Evolutionary conservation across 495 filamentous ascomycete genomes (phyloP).

Genomic region (Geoglossum glabrum): DNA sequence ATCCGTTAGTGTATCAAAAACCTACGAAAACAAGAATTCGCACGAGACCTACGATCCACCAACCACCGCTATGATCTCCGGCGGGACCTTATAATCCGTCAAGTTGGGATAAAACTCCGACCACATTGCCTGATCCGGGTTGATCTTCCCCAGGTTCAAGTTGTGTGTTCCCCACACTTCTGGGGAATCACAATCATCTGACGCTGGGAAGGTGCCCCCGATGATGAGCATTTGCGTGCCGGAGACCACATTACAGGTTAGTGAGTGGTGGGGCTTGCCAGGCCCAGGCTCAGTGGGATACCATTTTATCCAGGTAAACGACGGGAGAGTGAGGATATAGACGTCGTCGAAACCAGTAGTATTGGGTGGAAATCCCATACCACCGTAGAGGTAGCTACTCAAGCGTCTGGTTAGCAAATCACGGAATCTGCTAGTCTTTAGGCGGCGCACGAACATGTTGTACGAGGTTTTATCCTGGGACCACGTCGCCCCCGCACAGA

Average conservation of each 20-base stretch:
- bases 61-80: slow-evolving; percentile 20
- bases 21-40: not conserved
- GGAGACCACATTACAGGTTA: slow-evolving; percentile 31
- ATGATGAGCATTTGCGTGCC: slow-evolving; percentile 25
- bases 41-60: slow-evolving; percentile 23
- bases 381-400: slow-evolving; percentile 31
- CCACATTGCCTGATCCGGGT: slow-evolving; percentile 19
- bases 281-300: slow-evolving; percentile 17
- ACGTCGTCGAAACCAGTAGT: slow-evolving; percentile 31
- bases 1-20: not conserved
- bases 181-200: slow-evolving; percentile 15
- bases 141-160: slow-evolving; percentile 23
- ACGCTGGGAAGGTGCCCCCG: slow-evolving; percentile 22
- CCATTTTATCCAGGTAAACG: slow-evolving; percentile 35
- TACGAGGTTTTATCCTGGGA: slow-evolving; percentile 31
- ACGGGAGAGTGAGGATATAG: slow-evolving; percentile 34
- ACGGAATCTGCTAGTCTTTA: too few relatives aligned
- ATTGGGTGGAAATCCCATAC: slow-evolving; percentile 21
- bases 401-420: slow-evolving; percentile 3
- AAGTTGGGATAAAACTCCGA: slow-evolving; percentile 20
- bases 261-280: slow-evolving; percentile 23
- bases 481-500: slow-evolving; percentile 33
- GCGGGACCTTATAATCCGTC: slow-evolving; percentile 23
- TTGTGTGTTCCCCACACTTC: slow-evolving; percentile 23
- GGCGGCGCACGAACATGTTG: slow-evolving; percentile 27